Evolutionary conservation across 2,329 filamentous ascomycete species (phyloP), one percentile per base, ranked within the genome.

Genomic region (Rugonectria rugulosa): DNA sequence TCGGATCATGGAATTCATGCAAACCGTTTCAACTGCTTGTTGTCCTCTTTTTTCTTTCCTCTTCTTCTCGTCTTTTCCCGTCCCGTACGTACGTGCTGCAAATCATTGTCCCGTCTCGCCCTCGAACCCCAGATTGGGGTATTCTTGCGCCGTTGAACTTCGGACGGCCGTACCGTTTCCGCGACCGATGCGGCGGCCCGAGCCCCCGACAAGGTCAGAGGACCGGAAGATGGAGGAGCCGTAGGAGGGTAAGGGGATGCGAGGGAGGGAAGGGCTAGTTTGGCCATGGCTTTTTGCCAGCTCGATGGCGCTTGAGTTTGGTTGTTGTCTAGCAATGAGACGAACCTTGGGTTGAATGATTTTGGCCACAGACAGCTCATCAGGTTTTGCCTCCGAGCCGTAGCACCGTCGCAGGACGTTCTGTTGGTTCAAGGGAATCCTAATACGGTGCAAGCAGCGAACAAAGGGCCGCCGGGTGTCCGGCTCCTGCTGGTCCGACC

Each of bases 91-190:
- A 11, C 27, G 27, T 5, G 4, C 4, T n/a, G 11, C 11, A 32
- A 32, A 32, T 14, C 7, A 32, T 15, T 7, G 15, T 32, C 12
- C 6, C 29, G 12, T 24, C 44, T 63, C 57, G 50, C 53, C 49
- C 57, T 62, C 55, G 48, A 56, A 56, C 31, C 52, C 64, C 60
- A 43, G 58, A 63, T 63, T 45, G 43, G 64, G 64, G 42, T 32
- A 66, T 56, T 58, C 60, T 66, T 65, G 64, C 64, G 63, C 63
- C 60, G 47, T 62, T 64, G 48, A 37, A 49, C 54, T 23, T 53
- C 24, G 38, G 44, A 34, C 21, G 31, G 31, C n/a, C 21, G 23
- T 54, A 6, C 37, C 29, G 37, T 36, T 53, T 43, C 51, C 51
- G 51, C 43, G 44, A 41, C 49, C 41, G 49, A 52, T 45, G 49